Conservation (phyloP, 306 rosid genomes). For the Mimosa pudica region DNA sequence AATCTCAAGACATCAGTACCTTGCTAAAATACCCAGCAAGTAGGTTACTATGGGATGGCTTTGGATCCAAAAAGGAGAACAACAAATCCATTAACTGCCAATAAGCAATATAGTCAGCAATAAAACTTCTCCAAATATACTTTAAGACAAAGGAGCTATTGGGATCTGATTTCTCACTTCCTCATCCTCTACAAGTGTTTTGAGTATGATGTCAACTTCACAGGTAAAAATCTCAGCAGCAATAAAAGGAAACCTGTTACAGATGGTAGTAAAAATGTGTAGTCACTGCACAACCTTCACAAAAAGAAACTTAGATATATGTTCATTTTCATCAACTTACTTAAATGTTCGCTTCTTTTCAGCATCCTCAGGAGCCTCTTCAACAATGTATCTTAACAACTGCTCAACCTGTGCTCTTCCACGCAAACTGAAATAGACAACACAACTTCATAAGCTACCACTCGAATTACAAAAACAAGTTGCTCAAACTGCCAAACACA, state of each 20-base stretch:
- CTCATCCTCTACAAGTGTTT: conserved; percentile 90
- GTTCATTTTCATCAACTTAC: conserved; percentile 52
- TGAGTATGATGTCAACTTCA: conserved; percentile 92
- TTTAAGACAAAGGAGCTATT: conserved; percentile 16
- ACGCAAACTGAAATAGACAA: conserved; percentile 69
- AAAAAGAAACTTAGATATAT: conserved; percentile 28
- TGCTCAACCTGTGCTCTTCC: conserved; percentile 83
- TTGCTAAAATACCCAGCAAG: conserved; percentile 98
- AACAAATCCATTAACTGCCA: conserved; percentile 88
- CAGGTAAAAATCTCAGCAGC: conserved; percentile 98
- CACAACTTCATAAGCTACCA: conserved; percentile 25
- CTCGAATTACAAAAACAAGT: conserved; percentile 24
- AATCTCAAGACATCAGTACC: conserved; percentile 56
- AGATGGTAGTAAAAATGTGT: conserved; percentile 37
- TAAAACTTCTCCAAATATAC: conserved; percentile 3
- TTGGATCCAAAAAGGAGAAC: conserved; percentile 92
- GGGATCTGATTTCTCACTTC: conserved; percentile 60
- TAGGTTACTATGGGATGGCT: conserved; percentile 70
- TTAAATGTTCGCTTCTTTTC: conserved; percentile 89
- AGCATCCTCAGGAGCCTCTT: conserved; percentile 91
- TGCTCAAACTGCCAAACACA: conserved; percentile 11
- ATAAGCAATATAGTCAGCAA: conserved; percentile 47
- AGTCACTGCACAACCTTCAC: conserved; percentile 29
- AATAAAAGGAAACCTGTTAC: conserved; percentile 90
- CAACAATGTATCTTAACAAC: conserved; percentile 73